Conservation (phyloP, 2,329 filamentous ascomycete species). For the Akanthomyces dipterigenus region DNA sequence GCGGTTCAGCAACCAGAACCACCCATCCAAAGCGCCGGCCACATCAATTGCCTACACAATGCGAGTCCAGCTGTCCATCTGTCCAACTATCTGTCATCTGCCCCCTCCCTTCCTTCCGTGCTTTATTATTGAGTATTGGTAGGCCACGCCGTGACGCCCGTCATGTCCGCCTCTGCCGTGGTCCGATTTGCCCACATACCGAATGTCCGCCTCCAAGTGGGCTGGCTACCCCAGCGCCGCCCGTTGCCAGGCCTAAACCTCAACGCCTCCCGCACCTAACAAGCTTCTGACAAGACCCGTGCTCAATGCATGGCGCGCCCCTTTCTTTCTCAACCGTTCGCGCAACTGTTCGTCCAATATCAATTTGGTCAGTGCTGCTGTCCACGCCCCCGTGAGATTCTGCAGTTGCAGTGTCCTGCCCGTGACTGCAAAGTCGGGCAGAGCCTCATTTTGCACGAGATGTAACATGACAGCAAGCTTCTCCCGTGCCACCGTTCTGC, state of each 20-base stretch:
- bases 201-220: constrained; percentile 2
- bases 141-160: not conserved
- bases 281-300: constrained; percentile 9
- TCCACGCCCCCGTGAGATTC: not conserved
- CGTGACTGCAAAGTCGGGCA: too few relatives aligned
- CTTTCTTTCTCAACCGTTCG: not conserved
- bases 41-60: not conserved
- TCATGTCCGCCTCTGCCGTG: constrained; percentile 1
- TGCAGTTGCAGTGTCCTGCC: not conserved
- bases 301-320: constrained; percentile 1
- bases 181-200: constrained; percentile 9
- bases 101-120: too few relatives aligned
- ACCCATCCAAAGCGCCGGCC: not conserved
- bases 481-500: too few relatives aligned
- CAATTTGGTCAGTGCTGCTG: not conserved
- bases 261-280: constrained; percentile 9
- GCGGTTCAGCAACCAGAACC: not conserved
- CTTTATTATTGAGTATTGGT: too few relatives aligned
- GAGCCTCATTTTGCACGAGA: too few relatives aligned
- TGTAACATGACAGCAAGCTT: too few relatives aligned
- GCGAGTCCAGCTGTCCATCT: too few relatives aligned
- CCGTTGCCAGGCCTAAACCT: not conserved
- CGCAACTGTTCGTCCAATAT: constrained; percentile 7
- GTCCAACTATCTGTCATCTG: too few relatives aligned
- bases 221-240: not conserved